These are phyloP conservation scores for Aspergillus proliferans DNA, from an alignment of 2,329 filamentous ascomycete genomes.

Conservation along the genomic window DNA sequence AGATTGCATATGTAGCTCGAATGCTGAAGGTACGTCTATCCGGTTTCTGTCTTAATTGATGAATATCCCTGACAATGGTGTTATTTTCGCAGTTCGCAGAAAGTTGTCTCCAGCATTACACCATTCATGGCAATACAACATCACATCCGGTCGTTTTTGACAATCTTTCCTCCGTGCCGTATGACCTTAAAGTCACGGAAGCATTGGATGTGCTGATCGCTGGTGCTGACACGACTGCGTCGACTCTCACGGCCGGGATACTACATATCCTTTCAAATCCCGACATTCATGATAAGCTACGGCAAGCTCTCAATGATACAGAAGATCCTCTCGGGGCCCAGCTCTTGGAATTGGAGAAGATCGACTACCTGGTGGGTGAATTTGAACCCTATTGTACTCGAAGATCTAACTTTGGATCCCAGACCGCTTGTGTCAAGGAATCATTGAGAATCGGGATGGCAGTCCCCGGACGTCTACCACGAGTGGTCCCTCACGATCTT, in stretches of 20 bases:
- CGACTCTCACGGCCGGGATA: constrained; percentile 4
- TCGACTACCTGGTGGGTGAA: constrained; percentile 1
- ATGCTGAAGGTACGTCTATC: not conserved
- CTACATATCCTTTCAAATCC: constrained; percentile 1
- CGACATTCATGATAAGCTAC: not conserved
- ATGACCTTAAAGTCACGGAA: constrained; percentile 2
- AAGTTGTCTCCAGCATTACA: constrained; percentile 2
- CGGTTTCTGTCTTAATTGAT: not conserved
- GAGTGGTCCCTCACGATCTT: constrained; percentile 2
- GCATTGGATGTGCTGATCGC: constrained; percentile 7
- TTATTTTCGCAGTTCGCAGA: not conserved
- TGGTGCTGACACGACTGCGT: constrained; percentile 7
- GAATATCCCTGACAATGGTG: not conserved
- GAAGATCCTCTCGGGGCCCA: not conserved
- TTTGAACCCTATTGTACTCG: no score
- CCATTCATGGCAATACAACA: not conserved
- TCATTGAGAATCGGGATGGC: constrained; percentile 4
- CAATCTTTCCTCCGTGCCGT: not conserved
- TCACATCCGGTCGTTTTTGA: constrained; percentile 7
- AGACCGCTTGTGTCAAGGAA: constrained; percentile 7
- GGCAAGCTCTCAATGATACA: not conserved
- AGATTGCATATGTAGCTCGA: not conserved
- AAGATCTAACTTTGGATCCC: not conserved
- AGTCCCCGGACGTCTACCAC: constrained; percentile 6
- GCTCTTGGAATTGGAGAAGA: constrained; percentile 3